Conservation (phyloP, 371 early-diverging fungal species). For the Apophysomyces ossiformis region DNA sequence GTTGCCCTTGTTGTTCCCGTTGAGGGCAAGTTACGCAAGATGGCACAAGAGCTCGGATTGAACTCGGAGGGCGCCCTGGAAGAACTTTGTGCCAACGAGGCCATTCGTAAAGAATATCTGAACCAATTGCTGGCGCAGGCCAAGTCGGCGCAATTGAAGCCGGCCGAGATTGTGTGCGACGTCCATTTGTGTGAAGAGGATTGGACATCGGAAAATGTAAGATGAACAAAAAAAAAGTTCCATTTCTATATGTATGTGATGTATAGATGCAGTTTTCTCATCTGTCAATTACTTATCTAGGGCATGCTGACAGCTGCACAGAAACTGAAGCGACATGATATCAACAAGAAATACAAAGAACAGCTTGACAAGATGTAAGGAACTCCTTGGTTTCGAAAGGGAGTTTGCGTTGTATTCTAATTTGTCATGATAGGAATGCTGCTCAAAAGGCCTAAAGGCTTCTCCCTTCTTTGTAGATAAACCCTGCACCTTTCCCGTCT, state of each 20-base stretch:
- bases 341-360: conserved; percentile 62
- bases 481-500: not conserved
- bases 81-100: conserved; percentile 49
- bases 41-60: conserved; percentile 24
- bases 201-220: conserved; percentile 87
- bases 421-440: conserved; percentile 29
- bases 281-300: conserved; percentile 28
- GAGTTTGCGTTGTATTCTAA: not conserved
- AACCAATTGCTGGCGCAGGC: conserved; percentile 52
- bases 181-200: conserved; percentile 70
- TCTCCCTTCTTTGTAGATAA: not conserved
- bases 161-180: conserved; percentile 69
- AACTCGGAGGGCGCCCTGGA: conserved; percentile 36
- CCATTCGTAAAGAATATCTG: conserved; percentile 47
- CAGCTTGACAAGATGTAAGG: conserved; percentile 70
- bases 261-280: conserved; percentile 6
- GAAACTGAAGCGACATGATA: conserved; percentile 88
- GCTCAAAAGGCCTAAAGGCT: conserved; percentile 25
- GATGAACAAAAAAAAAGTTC: conserved; percentile 1
- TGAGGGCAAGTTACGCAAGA: conserved; percentile 29
- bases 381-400: not conserved
- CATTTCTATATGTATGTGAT: conserved; percentile 12
- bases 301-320: conserved; percentile 88
- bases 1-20: conserved; percentile 76
- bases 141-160: conserved; percentile 62